Base-by-base conservation (phyloP, 768 basidiomycete species). In the Coprinellus micaceus region DNA sequence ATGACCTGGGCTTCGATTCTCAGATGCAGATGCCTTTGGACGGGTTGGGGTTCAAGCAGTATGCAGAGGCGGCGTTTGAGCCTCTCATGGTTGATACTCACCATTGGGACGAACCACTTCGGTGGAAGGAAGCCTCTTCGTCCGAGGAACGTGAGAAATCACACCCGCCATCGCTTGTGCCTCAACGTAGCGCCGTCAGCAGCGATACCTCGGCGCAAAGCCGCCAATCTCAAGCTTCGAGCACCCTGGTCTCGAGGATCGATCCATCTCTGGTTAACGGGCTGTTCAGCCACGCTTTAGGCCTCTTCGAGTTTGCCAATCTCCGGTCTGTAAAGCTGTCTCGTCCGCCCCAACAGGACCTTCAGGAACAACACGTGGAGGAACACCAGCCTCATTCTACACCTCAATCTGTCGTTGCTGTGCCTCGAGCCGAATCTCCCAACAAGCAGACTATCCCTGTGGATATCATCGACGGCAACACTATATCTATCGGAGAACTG, bases 401-500 rank as follows among this genome's bases (percentile, higher is more conserved):
- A n/a, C n/a, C n/a, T n/a, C n/a, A n/a, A n/a, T n/a, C n/a, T n/a
- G n/a, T n/a, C n/a, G n/a, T n/a, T n/a, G n/a, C n/a, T n/a, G n/a
- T n/a, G n/a, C 50, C 29, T 33, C 48, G 28, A 30, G 26, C 39
- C 22, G 57, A 61, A 40, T 48, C 45, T 26, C 43, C 53, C 36
- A 52, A 11, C 43, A 53, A 22, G 46, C 66, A 60, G 15, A 63
- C 30, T 45, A 60, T 72, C 19, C 81, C 82, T 10, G 61, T 67
- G 33, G 77, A 77, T 30, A 58, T 84, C 15, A 69, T 73, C 49
- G 76, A 77, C 50, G 56, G 63, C 36, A 72, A 74, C 57, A 85
- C 84, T 15, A 65, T 85, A 26, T 64, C 64, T 37, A 66, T 80
- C 40, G 77, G 79, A 6, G 58, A 67, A 13, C 28, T 22, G 4